Evolutionary conservation across 2,329 filamentous ascomycete genomes (phyloP).

Genomic region (Aspergillus caelatus): DNA sequence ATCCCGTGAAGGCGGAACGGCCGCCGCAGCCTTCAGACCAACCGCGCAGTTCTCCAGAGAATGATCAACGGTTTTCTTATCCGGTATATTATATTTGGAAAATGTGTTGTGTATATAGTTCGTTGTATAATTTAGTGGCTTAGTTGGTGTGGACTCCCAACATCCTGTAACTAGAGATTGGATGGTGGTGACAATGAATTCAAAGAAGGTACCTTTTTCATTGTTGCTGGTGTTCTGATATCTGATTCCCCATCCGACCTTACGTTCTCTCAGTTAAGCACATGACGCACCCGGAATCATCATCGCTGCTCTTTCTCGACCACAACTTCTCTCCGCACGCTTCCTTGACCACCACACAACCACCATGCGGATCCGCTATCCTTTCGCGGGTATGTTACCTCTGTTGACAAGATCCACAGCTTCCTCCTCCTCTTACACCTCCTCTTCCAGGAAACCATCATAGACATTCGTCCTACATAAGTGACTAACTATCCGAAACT

Average conservation of each 20-base stretch:
- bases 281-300: conserved; percentile 32
- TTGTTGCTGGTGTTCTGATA: not conserved
- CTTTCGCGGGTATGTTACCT: conserved; percentile 73
- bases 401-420: not conserved
- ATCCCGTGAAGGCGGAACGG: conserved; percentile 34
- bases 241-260: not conserved
- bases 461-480: conserved; percentile 6
- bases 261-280: conserved; percentile 5
- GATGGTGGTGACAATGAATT: not conserved
- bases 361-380: conserved; percentile 80
- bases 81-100: not conserved
- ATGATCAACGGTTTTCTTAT: not conserved
- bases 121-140: not conserved
- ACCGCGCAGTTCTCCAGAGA: conserved; percentile 30
- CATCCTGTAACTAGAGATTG: not conserved
- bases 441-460: not conserved
- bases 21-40: conserved; percentile 36
- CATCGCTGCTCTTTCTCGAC: not conserved
- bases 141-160: not conserved
- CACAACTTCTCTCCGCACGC: conserved; percentile 8
- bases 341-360: conserved; percentile 18
- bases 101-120: not conserved
- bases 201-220: not conserved
- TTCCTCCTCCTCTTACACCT: not conserved
- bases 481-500: conserved; percentile 16